A percentile compares a stretch with the other conserved stretches of the same genome.
These are phyloP conservation scores for Neurospora sp. DNA, from an alignment of 495 filamentous ascomycete species.

Conservation along the genomic window DNA sequence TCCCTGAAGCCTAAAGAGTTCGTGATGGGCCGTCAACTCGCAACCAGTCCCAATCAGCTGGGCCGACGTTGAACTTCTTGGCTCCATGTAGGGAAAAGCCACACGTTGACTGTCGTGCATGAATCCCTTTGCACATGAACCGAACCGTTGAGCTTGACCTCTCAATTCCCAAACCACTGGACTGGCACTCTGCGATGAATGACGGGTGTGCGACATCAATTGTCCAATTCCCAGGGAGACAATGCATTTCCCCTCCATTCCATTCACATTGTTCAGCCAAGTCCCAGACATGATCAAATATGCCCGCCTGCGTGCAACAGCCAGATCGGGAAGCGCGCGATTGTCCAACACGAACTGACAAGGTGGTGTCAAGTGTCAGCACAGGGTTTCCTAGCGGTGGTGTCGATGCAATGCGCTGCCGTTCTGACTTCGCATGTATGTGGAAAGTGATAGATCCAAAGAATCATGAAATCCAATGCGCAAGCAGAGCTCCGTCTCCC, in stretches of 20 bases:
- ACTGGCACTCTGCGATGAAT: too few relatives aligned
- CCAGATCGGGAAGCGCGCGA: neutral
- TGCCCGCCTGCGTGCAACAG: neutral
- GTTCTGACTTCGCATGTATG: neutral
- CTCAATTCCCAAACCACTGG: neutral
- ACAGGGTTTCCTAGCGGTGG: neutral
- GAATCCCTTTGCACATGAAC: neutral
- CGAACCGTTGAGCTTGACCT: neutral
- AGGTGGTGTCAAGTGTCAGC: neutral
- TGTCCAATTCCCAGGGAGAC: neutral
- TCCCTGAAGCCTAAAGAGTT: neutral
- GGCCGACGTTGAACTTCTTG: neutral
- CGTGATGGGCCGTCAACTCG: neutral
- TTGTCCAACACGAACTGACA: constrained; percentile 1
- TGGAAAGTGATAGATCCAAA: neutral
- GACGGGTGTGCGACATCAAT: too few relatives aligned
- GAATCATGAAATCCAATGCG: neutral
- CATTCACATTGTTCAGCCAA: neutral
- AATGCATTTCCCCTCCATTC: neutral
- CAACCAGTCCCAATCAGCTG: neutral
- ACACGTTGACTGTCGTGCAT: neutral
- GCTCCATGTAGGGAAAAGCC: neutral
- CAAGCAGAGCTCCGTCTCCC: too few relatives aligned
- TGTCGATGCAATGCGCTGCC: neutral
- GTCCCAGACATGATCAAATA: too few relatives aligned